These are phyloP conservation scores for Quercus bicolor DNA, from an alignment of 306 rosid genomes.

Conservation along the genomic window DNA sequence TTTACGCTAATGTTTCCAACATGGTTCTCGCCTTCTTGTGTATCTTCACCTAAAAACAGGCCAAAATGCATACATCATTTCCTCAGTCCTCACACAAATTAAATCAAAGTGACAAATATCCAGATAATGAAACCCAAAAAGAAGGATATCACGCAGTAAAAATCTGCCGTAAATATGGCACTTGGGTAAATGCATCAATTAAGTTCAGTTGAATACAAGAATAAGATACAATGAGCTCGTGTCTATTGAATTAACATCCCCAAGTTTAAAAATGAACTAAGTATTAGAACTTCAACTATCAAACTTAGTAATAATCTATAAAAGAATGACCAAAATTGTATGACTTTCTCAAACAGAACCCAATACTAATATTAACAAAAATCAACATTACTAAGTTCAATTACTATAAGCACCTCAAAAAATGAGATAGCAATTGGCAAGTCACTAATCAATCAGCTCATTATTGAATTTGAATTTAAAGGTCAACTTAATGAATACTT, in stretches of 20 bases:
- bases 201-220: slow-evolving; percentile 11
- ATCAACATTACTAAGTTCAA: neutral
- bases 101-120: neutral
- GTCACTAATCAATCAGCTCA: neutral
- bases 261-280: neutral
- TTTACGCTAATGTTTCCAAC: slow-evolving; percentile 33
- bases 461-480: slow-evolving; percentile 2
- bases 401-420: neutral
- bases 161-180: neutral
- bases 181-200: neutral
- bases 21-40: slow-evolving; percentile 13
- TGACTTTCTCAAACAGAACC: neutral
- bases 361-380: neutral
- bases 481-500: neutral
- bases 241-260: neutral
- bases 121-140: slow-evolving; percentile 1
- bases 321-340: neutral
- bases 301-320: neutral
- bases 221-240: neutral
- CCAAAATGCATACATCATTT: slow-evolving; percentile 22
- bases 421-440: neutral
- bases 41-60: slow-evolving; percentile 56
- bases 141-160: slow-evolving; percentile 3
- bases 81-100: slow-evolving; percentile 16
- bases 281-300: slow-evolving; percentile 7